phyloP scores from a whole-genome alignment of 352 stramenopile species.

The Blastocystis sp. region DNA sequence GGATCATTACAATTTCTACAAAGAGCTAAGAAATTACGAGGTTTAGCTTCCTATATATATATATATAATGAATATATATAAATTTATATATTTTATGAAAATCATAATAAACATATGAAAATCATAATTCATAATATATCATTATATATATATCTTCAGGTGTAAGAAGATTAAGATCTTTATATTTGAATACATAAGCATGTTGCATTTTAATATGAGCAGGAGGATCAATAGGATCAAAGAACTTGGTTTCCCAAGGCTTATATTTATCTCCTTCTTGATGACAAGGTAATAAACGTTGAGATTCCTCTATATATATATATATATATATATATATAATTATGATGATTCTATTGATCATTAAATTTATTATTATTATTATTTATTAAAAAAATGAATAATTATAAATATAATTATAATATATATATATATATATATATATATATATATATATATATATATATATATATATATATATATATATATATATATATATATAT shows the following conservation, averaged over 20 bases:
- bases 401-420: not conserved
- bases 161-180: slow-evolving; percentile 7
- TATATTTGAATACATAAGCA: slow-evolving; percentile 23
- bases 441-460: not conserved
- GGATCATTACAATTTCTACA: slow-evolving; percentile 3
- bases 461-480: not conserved
- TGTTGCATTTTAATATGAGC: slow-evolving; percentile 5
- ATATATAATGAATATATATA: too few species aligned
- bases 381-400: too few species aligned
- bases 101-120: too few species aligned
- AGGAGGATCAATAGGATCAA: slow-evolving; percentile 1
- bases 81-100: too few species aligned
- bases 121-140: too few species aligned
- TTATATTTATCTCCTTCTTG: slow-evolving; percentile 6
- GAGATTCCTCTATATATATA: not conserved
- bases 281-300: slow-evolving; percentile 9
- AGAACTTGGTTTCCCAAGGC: slow-evolving; percentile 14
- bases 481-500: not conserved
- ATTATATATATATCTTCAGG: not conserved
- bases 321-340: not conserved
- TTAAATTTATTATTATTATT: too few species aligned
- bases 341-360: too few species aligned
- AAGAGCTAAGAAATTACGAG: slow-evolving; percentile 11
- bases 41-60: slow-evolving; percentile 1
- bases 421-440: not conserved